Evolutionary conservation across 805 yeast genomes (phyloP).

Genomic region (Candida hungchunana): DNA sequence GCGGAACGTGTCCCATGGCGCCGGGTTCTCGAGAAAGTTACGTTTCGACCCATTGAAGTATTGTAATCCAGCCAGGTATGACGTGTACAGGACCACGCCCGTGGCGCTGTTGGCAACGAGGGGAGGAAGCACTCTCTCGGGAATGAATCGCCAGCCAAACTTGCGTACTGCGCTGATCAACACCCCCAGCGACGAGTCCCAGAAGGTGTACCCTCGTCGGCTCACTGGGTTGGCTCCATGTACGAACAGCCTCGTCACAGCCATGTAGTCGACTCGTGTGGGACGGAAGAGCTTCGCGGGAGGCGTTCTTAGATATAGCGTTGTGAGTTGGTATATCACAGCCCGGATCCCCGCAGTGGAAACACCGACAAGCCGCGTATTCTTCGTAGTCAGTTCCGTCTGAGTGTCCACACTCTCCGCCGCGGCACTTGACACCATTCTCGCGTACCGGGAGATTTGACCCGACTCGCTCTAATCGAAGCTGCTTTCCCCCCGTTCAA

Average conservation of each 20-base stretch:
- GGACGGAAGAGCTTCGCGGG: conserved; percentile 86
- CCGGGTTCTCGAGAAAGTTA: conserved; percentile 21
- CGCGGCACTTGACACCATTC: too few species aligned
- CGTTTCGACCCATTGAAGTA: conserved; percentile 26
- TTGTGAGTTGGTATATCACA: conserved; percentile 68
- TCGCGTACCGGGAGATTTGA: too few species aligned
- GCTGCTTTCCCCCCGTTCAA: too few species aligned
- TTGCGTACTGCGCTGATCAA: conserved; percentile 62
- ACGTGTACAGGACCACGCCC: conserved; percentile 79
- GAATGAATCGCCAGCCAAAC: conserved; percentile 85
- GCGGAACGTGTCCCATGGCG: conserved; percentile 53
- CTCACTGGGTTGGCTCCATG: conserved; percentile 37
- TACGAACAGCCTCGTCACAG: conserved; percentile 52
- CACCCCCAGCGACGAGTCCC: conserved; percentile 79
- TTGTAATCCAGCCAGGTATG: conserved; percentile 60
- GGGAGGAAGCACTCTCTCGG: conserved; percentile 79
- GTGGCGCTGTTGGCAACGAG: conserved; percentile 84
- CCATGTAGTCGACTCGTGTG: conserved; percentile 81
- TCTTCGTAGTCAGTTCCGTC: conserved; percentile 32
- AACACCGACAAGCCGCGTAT: conserved; percentile 61
- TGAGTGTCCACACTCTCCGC: background rate
- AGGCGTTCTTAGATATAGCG: conserved; percentile 74
- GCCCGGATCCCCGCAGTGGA: conserved; percentile 87
- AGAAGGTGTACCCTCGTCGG: conserved; percentile 39
- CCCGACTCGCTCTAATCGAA: too few species aligned